These are phyloP conservation scores for Candida pini DNA, from an alignment of 805 yeast species.

Conservation along the genomic window DNA sequence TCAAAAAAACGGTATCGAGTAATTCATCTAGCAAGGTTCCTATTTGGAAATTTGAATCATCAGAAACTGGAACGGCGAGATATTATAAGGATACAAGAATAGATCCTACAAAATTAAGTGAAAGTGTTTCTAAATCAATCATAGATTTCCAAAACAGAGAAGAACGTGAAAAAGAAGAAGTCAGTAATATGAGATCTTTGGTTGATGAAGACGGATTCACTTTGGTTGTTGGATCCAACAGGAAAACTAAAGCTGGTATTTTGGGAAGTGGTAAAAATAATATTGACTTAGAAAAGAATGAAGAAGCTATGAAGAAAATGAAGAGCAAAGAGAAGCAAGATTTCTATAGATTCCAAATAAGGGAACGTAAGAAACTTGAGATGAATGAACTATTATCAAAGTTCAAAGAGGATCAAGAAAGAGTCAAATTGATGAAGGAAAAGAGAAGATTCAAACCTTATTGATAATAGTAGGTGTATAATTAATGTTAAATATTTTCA, in stretches of 20 bases:
- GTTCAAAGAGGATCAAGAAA: slow-evolving; percentile 88
- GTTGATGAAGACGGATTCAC: slow-evolving; percentile 96
- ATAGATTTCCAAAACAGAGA: slow-evolving; percentile 67
- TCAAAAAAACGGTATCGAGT: slow-evolving; percentile 42
- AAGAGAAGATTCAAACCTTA: slow-evolving; percentile 84
- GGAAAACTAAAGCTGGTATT: slow-evolving; percentile 73
- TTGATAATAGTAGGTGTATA: slow-evolving; percentile 24
- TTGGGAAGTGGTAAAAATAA: slow-evolving; percentile 40
- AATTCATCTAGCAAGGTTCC: slow-evolving; percentile 20
- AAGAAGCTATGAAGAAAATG: slow-evolving; percentile 42
- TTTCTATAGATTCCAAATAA: slow-evolving; percentile 92
- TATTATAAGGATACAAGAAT: slow-evolving; percentile 40
- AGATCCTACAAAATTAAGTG: slow-evolving; percentile 46
- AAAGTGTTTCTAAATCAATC: slow-evolving; percentile 56
- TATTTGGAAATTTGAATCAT: slow-evolving; percentile 34
- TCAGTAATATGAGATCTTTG: slow-evolving; percentile 47
- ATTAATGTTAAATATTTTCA: not conserved
- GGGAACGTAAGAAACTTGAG: slow-evolving; percentile 88
- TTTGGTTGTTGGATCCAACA: slow-evolving; percentile 78
- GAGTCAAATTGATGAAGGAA: slow-evolving; percentile 71
- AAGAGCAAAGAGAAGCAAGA: slow-evolving; percentile 78
- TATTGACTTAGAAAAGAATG: slow-evolving; percentile 26
- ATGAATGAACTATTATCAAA: slow-evolving; percentile 80
- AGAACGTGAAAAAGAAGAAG: slow-evolving; percentile 48
- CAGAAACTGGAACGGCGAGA: slow-evolving; percentile 31